Conservation (phyloP, 2,329 filamentous ascomycete genomes). For the Alternaria longipes region DNA sequence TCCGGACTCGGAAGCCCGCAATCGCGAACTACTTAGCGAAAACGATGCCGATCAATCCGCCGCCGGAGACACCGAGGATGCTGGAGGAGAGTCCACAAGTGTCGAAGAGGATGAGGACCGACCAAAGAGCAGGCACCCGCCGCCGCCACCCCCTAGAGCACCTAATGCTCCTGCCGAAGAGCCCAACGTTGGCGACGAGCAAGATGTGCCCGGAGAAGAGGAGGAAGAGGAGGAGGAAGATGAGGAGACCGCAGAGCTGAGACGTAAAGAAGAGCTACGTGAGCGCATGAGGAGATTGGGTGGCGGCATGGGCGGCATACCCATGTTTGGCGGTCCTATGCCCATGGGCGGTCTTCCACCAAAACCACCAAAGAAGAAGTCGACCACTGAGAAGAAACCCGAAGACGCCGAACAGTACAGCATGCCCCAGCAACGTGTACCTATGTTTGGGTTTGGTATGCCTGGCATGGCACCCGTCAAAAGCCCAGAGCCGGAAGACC, state of each 20-base stretch:
- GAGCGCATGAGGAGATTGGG: slow-evolving; percentile 99
- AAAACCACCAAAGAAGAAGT: slow-evolving; percentile 58
- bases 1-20: slow-evolving; percentile 51
- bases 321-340: slow-evolving; percentile 80
- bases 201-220: slow-evolving; percentile 59
- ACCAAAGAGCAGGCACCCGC: slow-evolving; percentile 31
- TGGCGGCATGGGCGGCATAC: slow-evolving; percentile 89
- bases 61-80: slow-evolving; percentile 69
- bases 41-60: slow-evolving; percentile 73
- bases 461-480: slow-evolving; percentile 72
- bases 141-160: slow-evolving; percentile 29
- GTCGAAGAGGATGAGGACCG: slow-evolving; percentile 78
- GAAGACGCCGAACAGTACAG: slow-evolving; percentile 48
- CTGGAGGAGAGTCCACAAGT: slow-evolving; percentile 70
- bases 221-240: slow-evolving; percentile 83
- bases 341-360: slow-evolving; percentile 63
- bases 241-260: slow-evolving; percentile 86
- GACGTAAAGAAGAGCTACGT: slow-evolving; percentile 84
- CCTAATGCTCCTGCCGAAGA: slow-evolving; percentile 55
- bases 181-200: slow-evolving; percentile 60
- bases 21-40: slow-evolving; percentile 66
- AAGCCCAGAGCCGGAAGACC: slow-evolving; percentile 59
- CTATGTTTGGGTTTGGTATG: slow-evolving; percentile 69
- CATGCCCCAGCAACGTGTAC: slow-evolving; percentile 55
- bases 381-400: slow-evolving; percentile 48